Base-by-base conservation (phyloP, 345 rosid genomes). In the Euphorbia lathyris region DNA sequence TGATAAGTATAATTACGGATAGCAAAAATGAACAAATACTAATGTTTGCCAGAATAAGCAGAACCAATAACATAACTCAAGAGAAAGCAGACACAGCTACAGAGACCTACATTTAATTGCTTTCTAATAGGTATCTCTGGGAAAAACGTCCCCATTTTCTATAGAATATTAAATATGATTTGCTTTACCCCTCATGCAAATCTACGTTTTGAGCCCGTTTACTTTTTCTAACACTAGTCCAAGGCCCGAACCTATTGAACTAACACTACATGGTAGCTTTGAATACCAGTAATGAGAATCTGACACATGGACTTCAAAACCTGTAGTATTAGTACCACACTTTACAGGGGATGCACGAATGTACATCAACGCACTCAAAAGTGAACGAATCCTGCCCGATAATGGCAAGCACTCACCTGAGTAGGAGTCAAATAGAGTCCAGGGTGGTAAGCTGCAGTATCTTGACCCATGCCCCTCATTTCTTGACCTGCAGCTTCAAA, bases 401-500 rank as follows among this genome's bases (percentile, higher is more conserved):
- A 42, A 30, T 65, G 61, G 51, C 53, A 7, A 53, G 67, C 56
- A 55, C 73, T 67, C 77, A 86, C 99, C 94, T 95, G 99, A 66
- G 99, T 88, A 56, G 91, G 80, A 75, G 96, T 89, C 86, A 96
- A 78, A 78, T 88, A 96, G 70, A 90, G 93, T 68, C 99, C 98
- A 69, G 99, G 99, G 75, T 92, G 99, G 77, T 92, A 96, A 25
- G 96, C 76, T 43, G 96, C 83, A 74, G 94, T 81, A 80, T 96
- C 98, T 82, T 88, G 95, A 55, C 93, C 90, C 87, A 92, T 87
- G 77, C 82, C 87, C 84, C 98, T 90, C 98, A 90, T 85, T 83
- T 96, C 99, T 86, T 92, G 99, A 76, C 98, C 97, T 7, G 99
- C 96, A 56, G 99, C 99, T 85, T 96, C 98, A 82, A 92, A 90